Conservation (phyloP, 2,329 filamentous ascomycete species). For the Erysiphe pulchra region DNA sequence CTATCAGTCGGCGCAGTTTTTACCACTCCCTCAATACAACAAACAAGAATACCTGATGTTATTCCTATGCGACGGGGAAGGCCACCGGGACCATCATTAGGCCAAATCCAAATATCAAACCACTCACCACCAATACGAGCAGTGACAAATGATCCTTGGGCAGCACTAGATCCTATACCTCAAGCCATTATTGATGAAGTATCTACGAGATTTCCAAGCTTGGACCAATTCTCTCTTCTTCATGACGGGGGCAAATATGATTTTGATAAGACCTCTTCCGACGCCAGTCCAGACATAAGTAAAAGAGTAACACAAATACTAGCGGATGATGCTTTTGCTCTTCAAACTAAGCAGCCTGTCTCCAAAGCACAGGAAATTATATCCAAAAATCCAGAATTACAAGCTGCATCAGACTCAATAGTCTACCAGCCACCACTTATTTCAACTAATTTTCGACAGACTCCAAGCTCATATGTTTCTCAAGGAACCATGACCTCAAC, state of each 20-base stretch:
- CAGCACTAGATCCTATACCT: constrained; percentile 51
- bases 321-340: constrained; percentile 60
- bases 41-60: constrained; percentile 61
- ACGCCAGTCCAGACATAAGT: constrained; percentile 27
- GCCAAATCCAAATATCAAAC: constrained; percentile 25
- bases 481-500: constrained; percentile 62
- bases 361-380: constrained; percentile 39
- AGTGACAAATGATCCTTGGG: constrained; percentile 60
- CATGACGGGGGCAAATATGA: constrained; percentile 72
- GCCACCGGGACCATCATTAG: constrained; percentile 24
- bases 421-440: constrained; percentile 18
- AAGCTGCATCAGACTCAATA: constrained; percentile 17
- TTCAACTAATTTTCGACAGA: not conserved
- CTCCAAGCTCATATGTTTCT: constrained; percentile 21
- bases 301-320: constrained; percentile 49
- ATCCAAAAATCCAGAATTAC: constrained; percentile 33
- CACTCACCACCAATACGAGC: constrained; percentile 41
- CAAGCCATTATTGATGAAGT: constrained; percentile 44
- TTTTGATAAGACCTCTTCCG: constrained; percentile 34
- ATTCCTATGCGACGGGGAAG: constrained; percentile 80
- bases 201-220: constrained; percentile 60
- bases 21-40: constrained; percentile 43
- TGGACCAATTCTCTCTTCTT: constrained; percentile 79
- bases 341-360: constrained; percentile 13
- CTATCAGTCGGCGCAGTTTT: constrained; percentile 59